Evolutionary conservation across 2,329 filamentous ascomycete species (phyloP).

Genomic region (Lecanosticta acicola): DNA sequence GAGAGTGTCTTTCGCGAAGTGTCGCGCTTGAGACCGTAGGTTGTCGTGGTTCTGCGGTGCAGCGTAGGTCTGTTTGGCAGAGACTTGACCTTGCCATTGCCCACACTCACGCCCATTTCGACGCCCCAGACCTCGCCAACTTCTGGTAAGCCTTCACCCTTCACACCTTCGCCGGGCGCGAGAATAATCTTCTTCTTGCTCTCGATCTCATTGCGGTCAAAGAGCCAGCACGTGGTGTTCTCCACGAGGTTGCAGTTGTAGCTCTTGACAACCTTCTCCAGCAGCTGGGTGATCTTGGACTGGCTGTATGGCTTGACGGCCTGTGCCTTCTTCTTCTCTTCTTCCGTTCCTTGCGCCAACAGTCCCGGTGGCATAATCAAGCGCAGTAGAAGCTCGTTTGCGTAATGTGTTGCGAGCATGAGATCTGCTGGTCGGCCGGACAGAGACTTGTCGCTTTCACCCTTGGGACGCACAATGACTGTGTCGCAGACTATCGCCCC

Average conservation of each 20-base stretch:
- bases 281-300: constrained; percentile 73
- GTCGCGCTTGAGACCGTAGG: constrained; percentile 87
- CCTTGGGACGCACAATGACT: constrained; percentile 62
- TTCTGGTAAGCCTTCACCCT: constrained; percentile 84
- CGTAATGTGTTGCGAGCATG: constrained; percentile 84
- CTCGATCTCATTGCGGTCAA: constrained; percentile 96
- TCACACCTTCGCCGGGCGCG: constrained; percentile 75
- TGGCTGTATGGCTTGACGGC: constrained; percentile 78
- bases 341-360: constrained; percentile 74
- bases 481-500: constrained; percentile 95
- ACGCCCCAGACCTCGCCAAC: constrained; percentile 96
- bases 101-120: constrained; percentile 86
- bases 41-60: constrained; percentile 86
- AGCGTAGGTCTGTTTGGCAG: constrained; percentile 83
- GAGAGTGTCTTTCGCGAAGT: constrained; percentile 89
- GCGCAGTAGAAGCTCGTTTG: constrained; percentile 88
- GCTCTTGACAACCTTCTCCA: constrained; percentile 86
- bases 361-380: constrained; percentile 88
- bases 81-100: constrained; percentile 90
- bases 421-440: constrained; percentile 77
- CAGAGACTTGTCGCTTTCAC: constrained; percentile 46
- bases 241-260: constrained; percentile 93
- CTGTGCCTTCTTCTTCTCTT: constrained; percentile 86
- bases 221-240: constrained; percentile 96
- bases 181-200: constrained; percentile 97